phyloP scores from a whole-genome alignment of 2,329 filamentous ascomycete genomes.

The Diaporthe batatas region DNA sequence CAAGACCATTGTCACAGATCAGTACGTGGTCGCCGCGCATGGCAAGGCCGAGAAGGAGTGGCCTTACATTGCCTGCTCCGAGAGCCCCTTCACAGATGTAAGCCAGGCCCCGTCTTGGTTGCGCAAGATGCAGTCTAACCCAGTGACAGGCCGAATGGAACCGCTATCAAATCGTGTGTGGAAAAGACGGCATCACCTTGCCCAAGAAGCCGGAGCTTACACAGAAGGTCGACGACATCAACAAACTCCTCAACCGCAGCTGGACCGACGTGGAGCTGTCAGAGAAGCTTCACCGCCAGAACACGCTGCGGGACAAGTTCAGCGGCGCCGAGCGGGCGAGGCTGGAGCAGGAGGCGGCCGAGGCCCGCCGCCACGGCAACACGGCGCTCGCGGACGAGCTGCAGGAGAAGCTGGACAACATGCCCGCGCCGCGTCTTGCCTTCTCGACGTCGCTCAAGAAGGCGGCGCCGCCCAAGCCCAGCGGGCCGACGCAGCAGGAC shows the following conservation, averaged over 20 bases:
- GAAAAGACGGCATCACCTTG: slow-evolving; percentile 77
- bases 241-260: slow-evolving; percentile 79
- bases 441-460: slow-evolving; percentile 77
- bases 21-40: slow-evolving; percentile 85
- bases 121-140: slow-evolving; percentile 10
- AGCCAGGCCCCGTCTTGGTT: slow-evolving; percentile 45
- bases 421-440: slow-evolving; percentile 79
- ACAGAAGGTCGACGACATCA: slow-evolving; percentile 83
- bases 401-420: slow-evolving; percentile 71
- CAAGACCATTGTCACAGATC: slow-evolving; percentile 84
- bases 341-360: slow-evolving; percentile 73
- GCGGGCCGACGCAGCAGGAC: slow-evolving; percentile 78
- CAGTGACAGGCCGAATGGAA: slow-evolving; percentile 77
- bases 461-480: slow-evolving; percentile 57
- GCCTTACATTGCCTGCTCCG: slow-evolving; percentile 92
- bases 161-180: slow-evolving; percentile 81
- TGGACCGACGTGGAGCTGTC: slow-evolving; percentile 89
- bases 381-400: slow-evolving; percentile 67
- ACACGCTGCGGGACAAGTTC: slow-evolving; percentile 75
- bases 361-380: slow-evolving; percentile 75
- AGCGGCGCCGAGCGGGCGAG: slow-evolving; percentile 77
- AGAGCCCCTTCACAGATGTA: slow-evolving; percentile 86
- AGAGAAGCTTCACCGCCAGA: slow-evolving; percentile 80
- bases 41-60: slow-evolving; percentile 88
- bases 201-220: slow-evolving; percentile 79